Evolutionary conservation across 441 rosid genomes (phyloP), one percentile per base, ranked within the genome.

Genomic region (Euphorbia celastroides): DNA sequence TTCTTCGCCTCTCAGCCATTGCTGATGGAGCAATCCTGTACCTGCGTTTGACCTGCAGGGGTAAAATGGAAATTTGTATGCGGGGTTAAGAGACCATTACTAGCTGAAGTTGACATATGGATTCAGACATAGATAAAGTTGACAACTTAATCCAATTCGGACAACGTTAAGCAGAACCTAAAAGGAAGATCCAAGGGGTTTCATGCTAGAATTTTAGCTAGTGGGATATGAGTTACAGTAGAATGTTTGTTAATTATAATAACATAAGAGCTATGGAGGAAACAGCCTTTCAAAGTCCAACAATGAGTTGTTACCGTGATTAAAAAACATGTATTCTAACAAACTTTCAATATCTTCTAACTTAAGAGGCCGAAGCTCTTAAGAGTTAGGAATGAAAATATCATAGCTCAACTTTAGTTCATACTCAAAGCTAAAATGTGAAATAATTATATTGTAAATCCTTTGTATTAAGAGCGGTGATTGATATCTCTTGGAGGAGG

Each of bases 41-140:
- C 79, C 70, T 94, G 67, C 90, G 97, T 64, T 94, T 92, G 59
- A 87, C 96, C 99, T 89, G 78, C 78, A 79, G 58, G 4, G 32
- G 36, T 14, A 48, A n/a, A 36, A 13, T 6, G 23, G 26, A 20
- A 61, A 38, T 41, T 42, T 23, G 60, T 22, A 68, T 57, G 50
- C 34, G 8, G 59, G 11, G 30, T 14, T 10, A 16, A 5, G 1
- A 57, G 16, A 28, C 36, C 14, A 57, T 16, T 57, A 57, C 8
- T 57, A 57, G 32, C 19, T 16, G 17, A 13, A 26, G 60, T 34
- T 34, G 38, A 34, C 38, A 7, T 16, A 14, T 12, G 14, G 20
- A 44, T 50, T 60, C 14, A 19, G 57, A 27, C n/a, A 22, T 25
- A 17, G n/a, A 44, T 56, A 31, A 60, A 61, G 54, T 17, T 31